Evolutionary conservation across 140 eudicot genomes (phyloP).

Genomic region (Anethum foeniculum): DNA sequence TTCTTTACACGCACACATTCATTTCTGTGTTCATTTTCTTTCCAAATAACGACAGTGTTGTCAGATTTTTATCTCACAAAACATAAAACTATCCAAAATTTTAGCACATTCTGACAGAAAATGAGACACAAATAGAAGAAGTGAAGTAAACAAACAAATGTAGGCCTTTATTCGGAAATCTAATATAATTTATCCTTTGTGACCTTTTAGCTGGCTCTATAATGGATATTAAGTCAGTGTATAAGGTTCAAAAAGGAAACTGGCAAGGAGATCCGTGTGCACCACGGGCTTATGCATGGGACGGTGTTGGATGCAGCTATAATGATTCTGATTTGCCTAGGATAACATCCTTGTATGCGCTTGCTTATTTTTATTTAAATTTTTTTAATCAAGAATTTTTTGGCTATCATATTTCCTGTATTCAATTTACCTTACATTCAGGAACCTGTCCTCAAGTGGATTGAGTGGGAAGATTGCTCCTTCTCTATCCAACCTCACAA

Average conservation of each 20-base stretch:
- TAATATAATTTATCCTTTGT: too few species aligned
- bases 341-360: constrained; percentile 36
- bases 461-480: constrained; percentile 32
- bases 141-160: too few species aligned
- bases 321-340: constrained; percentile 13
- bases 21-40: too few species aligned
- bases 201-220: constrained; percentile 13
- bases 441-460: constrained; percentile 44
- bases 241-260: constrained; percentile 20
- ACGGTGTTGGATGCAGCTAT: constrained; percentile 37
- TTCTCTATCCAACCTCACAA: constrained; percentile 38
- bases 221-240: constrained; percentile 26
- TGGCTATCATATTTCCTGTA: too few species aligned
- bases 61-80: too few species aligned
- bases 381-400: too few species aligned
- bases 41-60: too few species aligned
- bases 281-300: constrained; percentile 31
- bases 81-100: too few species aligned
- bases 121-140: too few species aligned
- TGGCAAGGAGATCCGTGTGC: constrained; percentile 69
- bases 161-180: too few species aligned
- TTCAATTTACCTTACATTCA: neutral
- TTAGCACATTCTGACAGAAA: too few species aligned
- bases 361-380: neutral
- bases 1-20: too few species aligned